These are phyloP conservation scores for Diaporthe citrichinensis DNA, from an alignment of 2,329 filamentous ascomycete species.

Conservation along the genomic window DNA sequence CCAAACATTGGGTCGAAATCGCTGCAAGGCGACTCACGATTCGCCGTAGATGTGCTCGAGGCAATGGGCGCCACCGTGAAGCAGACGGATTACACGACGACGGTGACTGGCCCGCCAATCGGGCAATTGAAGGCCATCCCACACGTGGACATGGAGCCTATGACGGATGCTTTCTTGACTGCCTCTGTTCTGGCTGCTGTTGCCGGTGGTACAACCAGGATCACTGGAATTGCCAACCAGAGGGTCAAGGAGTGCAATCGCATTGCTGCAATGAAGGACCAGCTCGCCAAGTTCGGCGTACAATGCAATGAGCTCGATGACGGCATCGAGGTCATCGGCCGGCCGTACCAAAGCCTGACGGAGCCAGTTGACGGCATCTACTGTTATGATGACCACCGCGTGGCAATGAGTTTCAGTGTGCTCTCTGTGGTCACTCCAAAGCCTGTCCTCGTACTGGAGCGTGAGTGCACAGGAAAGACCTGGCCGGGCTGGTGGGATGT, in stretches of 20 bases:
- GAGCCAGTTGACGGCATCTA: constrained; percentile 78
- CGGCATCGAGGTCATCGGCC: constrained; percentile 83
- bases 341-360: constrained; percentile 60
- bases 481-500: constrained; percentile 99
- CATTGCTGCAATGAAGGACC: constrained; percentile 94
- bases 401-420: constrained; percentile 98
- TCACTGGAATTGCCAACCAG: constrained; percentile 96
- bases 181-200: constrained; percentile 94
- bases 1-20: constrained; percentile 96
- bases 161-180: constrained; percentile 98
- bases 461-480: constrained; percentile 95
- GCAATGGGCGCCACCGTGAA: constrained; percentile 96
- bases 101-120: constrained; percentile 86
- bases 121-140: constrained; percentile 82
- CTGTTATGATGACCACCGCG: constrained; percentile 97
- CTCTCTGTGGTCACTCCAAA: constrained; percentile 79
- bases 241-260: constrained; percentile 98
- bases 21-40: constrained; percentile 93
- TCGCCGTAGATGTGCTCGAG: constrained; percentile 88
- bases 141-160: constrained; percentile 97
- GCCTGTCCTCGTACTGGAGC: constrained; percentile 85
- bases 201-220: constrained; percentile 85
- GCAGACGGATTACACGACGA: constrained; percentile 88
- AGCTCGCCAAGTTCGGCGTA: constrained; percentile 94
- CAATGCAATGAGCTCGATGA: constrained; percentile 90